A percentile compares a stretch with the other conserved stretches of the same genome.
Evolutionary conservation across 2,329 filamentous ascomycete genomes (phyloP).

Genomic region (Alternaria hordeiaustralica): DNA sequence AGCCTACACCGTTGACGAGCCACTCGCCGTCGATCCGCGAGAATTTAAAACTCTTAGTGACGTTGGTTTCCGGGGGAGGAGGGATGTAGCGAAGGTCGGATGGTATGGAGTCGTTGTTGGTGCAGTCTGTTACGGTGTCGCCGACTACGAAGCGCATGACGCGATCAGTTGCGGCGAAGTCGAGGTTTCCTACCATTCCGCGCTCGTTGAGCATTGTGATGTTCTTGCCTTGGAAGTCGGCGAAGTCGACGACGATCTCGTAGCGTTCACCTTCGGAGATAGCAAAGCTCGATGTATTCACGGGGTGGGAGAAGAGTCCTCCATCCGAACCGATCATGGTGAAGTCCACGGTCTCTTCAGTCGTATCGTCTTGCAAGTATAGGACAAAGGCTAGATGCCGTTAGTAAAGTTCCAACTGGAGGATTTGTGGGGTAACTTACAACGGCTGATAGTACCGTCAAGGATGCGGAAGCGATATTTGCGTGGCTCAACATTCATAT

Average conservation of each 20-base stretch:
- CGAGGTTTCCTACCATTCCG: slow-evolving; percentile 54
- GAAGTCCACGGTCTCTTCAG: slow-evolving; percentile 52
- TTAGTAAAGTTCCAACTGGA: background rate
- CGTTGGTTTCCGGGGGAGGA: slow-evolving; percentile 25
- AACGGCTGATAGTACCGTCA: slow-evolving; percentile 48
- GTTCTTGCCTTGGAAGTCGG: slow-evolving; percentile 56
- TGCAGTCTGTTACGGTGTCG: slow-evolving; percentile 26
- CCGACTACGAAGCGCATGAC: slow-evolving; percentile 56
- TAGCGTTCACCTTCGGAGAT: slow-evolving; percentile 65
- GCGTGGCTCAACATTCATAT: slow-evolving; percentile 61
- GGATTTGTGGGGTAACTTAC: slow-evolving; percentile 8
- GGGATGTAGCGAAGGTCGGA: slow-evolving; percentile 32
- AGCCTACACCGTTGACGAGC: slow-evolving; percentile 46
- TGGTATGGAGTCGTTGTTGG: slow-evolving; percentile 39
- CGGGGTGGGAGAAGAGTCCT: slow-evolving; percentile 57
- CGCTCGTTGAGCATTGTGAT: slow-evolving; percentile 55
- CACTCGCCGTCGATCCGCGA: slow-evolving; percentile 36
- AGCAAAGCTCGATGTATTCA: slow-evolving; percentile 51
- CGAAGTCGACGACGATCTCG: slow-evolving; percentile 65
- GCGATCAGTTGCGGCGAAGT: slow-evolving; percentile 56
- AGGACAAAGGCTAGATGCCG: slow-evolving; percentile 53
- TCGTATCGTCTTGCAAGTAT: slow-evolving; percentile 50
- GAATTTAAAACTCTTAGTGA: slow-evolving; percentile 39
- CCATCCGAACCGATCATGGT: slow-evolving; percentile 62
- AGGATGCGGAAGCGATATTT: slow-evolving; percentile 65